Evolutionary conservation across 2,329 filamentous ascomycete species (phyloP).

Genomic region (Botrytis byssoidea): DNA sequence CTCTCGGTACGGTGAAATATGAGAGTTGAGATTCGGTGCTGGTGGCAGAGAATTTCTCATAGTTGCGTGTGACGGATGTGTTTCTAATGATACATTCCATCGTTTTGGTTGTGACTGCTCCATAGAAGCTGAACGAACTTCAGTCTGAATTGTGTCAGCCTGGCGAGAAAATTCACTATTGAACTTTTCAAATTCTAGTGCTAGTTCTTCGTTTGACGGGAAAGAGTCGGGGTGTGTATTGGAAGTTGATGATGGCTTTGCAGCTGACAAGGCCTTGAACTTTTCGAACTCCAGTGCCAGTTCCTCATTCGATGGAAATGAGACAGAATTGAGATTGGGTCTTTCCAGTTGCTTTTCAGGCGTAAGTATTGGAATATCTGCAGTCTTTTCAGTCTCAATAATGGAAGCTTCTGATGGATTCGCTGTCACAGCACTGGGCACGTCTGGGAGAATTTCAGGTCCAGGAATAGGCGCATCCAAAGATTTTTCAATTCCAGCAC

Average conservation of each 20-base stretch:
- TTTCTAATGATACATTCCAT: not conserved
- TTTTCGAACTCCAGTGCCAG: constrained; percentile 3
- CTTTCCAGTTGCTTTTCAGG: not conserved
- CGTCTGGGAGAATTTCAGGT: not conserved
- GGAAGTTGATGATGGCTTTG: not conserved
- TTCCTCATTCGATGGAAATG: constrained; percentile 3
- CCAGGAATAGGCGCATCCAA: not conserved
- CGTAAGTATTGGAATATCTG: not conserved
- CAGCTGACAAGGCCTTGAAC: not conserved
- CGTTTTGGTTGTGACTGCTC: not conserved
- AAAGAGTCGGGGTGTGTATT: not conserved
- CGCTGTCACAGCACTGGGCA: not conserved
- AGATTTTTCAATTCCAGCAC: not conserved
- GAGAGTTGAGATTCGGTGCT: not conserved
- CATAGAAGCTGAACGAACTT: not conserved
- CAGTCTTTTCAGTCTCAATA: not conserved
- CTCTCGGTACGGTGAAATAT: not conserved
- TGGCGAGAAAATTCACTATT: not conserved
- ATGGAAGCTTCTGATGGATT: not conserved
- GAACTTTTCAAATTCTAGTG: constrained; percentile 12
- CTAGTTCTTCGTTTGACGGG: constrained; percentile 3
- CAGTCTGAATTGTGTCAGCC: not conserved
- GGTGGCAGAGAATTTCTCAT: not conserved
- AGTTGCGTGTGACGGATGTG: not conserved
- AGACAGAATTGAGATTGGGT: not conserved